These are phyloP conservation scores for Hypomyces rosellus DNA, from an alignment of 2,329 filamentous ascomycete genomes.

Conservation along the genomic window DNA sequence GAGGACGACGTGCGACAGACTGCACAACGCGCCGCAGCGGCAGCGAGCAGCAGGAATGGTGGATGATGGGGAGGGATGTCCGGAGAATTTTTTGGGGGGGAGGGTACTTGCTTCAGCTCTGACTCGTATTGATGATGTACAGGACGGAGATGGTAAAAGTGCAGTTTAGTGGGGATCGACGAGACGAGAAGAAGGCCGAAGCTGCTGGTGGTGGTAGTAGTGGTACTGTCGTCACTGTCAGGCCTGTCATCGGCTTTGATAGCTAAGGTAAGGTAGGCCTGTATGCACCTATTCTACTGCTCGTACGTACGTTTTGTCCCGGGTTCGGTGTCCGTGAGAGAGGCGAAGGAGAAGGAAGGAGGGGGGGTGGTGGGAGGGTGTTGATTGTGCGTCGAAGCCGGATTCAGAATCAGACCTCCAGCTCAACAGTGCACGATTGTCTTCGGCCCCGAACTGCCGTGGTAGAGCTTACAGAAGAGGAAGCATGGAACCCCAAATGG, in stretches of 20 bases:
- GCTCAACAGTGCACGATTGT: too few relatives aligned
- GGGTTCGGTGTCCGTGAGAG: conserved; percentile 4
- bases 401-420: not conserved
- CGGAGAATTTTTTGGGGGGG: not conserved
- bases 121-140: not conserved
- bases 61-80: not conserved
- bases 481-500: too few relatives aligned
- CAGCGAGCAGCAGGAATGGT: not conserved
- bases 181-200: not conserved
- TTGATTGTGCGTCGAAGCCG: conserved; percentile 1
- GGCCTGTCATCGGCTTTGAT: conserved; percentile 5
- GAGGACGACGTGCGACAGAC: not conserved
- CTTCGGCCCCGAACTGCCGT: too few relatives aligned
- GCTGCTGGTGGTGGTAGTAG: not conserved
- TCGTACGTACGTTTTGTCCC: not conserved
- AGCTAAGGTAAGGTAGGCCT: too few relatives aligned
- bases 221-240: not conserved
- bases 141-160: conserved; percentile 8
- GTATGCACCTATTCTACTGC: too few relatives aligned
- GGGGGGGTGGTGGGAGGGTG: conserved; percentile 2
- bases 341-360: conserved; percentile 1
- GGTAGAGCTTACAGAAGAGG: too few relatives aligned
- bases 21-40: not conserved
- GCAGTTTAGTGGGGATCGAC: not conserved
- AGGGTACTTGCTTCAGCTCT: not conserved